These are phyloP conservation scores for Camellia lanceoleosa DNA, from an alignment of 148 eudicot genomes.

Conservation along the genomic window DNA sequence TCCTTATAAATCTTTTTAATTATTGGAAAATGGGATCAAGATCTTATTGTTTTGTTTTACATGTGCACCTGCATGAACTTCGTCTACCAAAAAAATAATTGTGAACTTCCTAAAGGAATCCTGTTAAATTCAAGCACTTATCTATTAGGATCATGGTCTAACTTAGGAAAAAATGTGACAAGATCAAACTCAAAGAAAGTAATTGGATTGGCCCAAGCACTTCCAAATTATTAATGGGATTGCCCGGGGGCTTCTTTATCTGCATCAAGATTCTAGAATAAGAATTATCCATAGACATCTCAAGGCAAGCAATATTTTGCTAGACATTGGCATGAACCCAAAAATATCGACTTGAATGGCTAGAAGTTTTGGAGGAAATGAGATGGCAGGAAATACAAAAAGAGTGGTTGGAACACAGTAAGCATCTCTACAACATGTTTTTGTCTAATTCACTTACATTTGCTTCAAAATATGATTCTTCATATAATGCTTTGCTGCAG, in stretches of 20 bases:
- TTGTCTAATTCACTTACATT: background rate
- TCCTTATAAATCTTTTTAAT: background rate
- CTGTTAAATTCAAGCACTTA: background rate
- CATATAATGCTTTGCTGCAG: background rate
- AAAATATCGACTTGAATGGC: slow-evolving; percentile 26
- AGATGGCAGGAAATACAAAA: slow-evolving; percentile 8
- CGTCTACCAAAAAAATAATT: no score
- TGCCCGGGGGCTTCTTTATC: slow-evolving; percentile 5
- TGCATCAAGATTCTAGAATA: slow-evolving; percentile 7
- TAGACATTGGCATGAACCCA: slow-evolving; percentile 18
- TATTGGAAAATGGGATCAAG: background rate
- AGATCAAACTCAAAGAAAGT: background rate
- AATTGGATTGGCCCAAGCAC: slow-evolving; percentile 1
- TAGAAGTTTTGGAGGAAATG: slow-evolving; percentile 16
- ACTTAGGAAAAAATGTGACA: background rate
- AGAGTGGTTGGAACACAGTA: slow-evolving; percentile 18
- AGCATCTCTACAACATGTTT: background rate
- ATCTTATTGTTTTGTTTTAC: background rate
- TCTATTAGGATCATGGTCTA: background rate
- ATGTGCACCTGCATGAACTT: no score
- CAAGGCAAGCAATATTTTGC: slow-evolving; percentile 12
- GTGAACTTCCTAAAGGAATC: background rate
- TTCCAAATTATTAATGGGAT: slow-evolving; percentile 9
- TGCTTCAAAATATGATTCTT: background rate
- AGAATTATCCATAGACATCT: slow-evolving; percentile 9